Evolutionary conservation across 495 filamentous ascomycete species (phyloP).

Genomic region (Talaromyces adpressus): DNA sequence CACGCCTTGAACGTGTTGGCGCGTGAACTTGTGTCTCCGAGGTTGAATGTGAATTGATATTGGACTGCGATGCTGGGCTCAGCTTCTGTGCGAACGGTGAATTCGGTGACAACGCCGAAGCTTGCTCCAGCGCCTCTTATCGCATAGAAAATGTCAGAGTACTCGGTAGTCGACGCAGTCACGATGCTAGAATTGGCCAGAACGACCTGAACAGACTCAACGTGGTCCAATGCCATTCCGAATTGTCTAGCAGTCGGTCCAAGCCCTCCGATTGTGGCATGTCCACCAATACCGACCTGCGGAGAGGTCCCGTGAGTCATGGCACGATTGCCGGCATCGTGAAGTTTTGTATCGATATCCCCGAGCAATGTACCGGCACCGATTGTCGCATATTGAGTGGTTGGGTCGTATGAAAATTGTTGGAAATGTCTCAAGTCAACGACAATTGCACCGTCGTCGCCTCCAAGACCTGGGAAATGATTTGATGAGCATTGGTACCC

Average conservation of each 20-base stretch:
- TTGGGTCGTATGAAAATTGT: conserved; percentile 8
- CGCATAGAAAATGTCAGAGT: conserved; percentile 38
- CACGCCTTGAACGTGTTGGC: conserved; percentile 20
- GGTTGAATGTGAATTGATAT: conserved; percentile 20
- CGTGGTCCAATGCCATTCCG: conserved; percentile 53
- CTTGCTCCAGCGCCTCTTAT: conserved; percentile 25
- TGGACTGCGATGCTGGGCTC: conserved; percentile 19
- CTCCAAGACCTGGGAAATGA: conserved; percentile 33
- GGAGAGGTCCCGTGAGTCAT: conserved; percentile 58
- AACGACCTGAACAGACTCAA: conserved; percentile 50
- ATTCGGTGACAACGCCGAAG: conserved; percentile 27
- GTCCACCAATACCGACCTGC: conserved; percentile 58
- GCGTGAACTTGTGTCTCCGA: conserved; percentile 19
- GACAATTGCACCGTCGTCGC: conserved; percentile 28
- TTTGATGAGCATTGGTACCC: conserved; percentile 2
- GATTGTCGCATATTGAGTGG: conserved; percentile 48
- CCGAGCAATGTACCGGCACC: conserved; percentile 55
- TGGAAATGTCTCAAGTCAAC: conserved; percentile 30
- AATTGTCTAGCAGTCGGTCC: conserved; percentile 49
- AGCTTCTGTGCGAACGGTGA: conserved; percentile 21
- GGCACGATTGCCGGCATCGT: conserved; percentile 51
- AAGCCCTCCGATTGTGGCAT: conserved; percentile 59
- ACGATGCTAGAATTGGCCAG: conserved; percentile 43
- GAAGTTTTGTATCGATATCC: conserved; percentile 49
- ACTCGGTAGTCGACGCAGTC: conserved; percentile 14